Base-by-base conservation (phyloP, 1,139 yeast species). In the Chernovozyma sophiae-reginae region DNA sequence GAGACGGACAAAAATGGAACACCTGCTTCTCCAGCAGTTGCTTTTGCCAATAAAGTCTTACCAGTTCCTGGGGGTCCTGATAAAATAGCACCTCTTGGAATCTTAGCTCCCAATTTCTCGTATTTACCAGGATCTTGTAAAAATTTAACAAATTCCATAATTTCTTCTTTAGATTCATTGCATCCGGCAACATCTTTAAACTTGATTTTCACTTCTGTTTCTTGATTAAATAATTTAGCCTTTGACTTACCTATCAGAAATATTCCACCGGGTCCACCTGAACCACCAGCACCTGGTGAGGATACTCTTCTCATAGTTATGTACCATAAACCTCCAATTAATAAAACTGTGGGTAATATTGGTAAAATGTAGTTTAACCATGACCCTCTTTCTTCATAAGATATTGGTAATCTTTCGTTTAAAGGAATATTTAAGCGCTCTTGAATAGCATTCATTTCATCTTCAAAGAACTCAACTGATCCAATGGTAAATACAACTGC, bases 41-140 rank as follows among this genome's bases (percentile, higher is more conserved):
- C 92, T 54, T 81, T 83, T 10, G 92, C 92, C 39, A 84, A 62
- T 34, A 84, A 65, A 1, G 94, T 84, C 55, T 84, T 84, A 74
- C 94, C 94, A 4, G 92, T 84, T 65, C 94, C 94, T 33, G 94
- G 94, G 29, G 92, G 87, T 43, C 94, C 94, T 0, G 89, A 81
- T 35, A 84, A 64, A 38, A 84, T 81, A 7, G 92, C 92, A 53
- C 94, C 94, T 58, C 92, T 71, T 32, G 94, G 94, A 42, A 84
- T 84, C 53, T 83, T 81, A 17, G 90, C 94, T 34, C 94, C 94
- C 52, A 84, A 68, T 47, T 74, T 77, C 55, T 83, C 90, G 58
- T 83, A 84, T 51, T 82, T 79, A 32, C 69, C 62, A 2, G 94
- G 92, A 45, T 82, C 76, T 54, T 83, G 84, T 58, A 84, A 72